A percentile compares a stretch with the other conserved stretches of the same genome.
Evolutionary conservation across 805 yeast species (phyloP).

Genomic region (Ogataea kodamae): DNA sequence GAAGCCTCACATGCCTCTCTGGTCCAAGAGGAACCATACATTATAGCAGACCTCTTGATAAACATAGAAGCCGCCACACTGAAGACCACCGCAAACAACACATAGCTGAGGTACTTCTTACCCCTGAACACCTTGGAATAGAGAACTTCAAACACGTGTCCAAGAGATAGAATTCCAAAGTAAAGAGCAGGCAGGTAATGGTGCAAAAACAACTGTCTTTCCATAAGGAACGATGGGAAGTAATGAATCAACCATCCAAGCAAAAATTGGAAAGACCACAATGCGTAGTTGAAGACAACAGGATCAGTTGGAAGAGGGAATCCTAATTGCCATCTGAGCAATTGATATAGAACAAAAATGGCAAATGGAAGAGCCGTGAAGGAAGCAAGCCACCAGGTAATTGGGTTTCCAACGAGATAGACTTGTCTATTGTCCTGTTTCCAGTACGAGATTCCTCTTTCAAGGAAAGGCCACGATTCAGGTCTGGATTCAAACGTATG

Average conservation of each 20-base stretch:
- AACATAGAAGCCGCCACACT: conserved; percentile 52
- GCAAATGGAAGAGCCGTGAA: conserved; percentile 48
- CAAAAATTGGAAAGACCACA: conserved; percentile 57
- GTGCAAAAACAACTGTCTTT: conserved; percentile 87
- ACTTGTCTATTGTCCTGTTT: conserved; percentile 49
- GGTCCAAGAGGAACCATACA: conserved; percentile 82
- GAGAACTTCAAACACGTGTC: conserved; percentile 32
- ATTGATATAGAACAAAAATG: conserved; percentile 43
- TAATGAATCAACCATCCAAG: conserved; percentile 73
- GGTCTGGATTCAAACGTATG: conserved; percentile 75
- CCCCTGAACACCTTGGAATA: conserved; percentile 30
- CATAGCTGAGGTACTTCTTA: conserved; percentile 44
- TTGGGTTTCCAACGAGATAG: conserved; percentile 75
- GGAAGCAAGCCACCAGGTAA: conserved; percentile 72
- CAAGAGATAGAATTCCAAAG: conserved; percentile 47
- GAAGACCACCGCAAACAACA: conserved; percentile 46
- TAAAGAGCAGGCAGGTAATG: conserved; percentile 92
- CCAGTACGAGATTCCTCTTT: conserved; percentile 85
- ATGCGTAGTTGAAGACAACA: conserved; percentile 60
- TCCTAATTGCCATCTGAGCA: conserved; percentile 64
- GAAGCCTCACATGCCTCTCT: conserved; percentile 58
- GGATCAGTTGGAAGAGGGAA: conserved; percentile 42
- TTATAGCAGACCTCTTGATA: conserved; percentile 62
- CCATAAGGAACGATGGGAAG: conserved; percentile 80
- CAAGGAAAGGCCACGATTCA: conserved; percentile 66